A percentile compares a stretch with the other conserved stretches of the same genome.
Conservation (phyloP, 2,329 filamentous ascomycete genomes). For the Scedosporium apiospermum region DNA sequence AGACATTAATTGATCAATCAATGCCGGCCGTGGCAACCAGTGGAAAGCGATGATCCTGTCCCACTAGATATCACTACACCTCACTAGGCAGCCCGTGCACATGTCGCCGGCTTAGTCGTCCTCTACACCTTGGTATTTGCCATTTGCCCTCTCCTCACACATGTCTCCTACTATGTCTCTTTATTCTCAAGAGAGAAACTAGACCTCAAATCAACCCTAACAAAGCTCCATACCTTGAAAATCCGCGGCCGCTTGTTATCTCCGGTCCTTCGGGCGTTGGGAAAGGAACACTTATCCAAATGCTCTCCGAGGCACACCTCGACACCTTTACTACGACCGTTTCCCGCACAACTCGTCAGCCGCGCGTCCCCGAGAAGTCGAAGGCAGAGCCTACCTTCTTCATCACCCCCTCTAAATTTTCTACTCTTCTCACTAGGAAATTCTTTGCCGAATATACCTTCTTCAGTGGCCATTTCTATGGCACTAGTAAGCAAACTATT, state of each 20-base stretch:
- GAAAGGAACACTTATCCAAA: slow-evolving; percentile 5
- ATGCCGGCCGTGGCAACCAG: too few species aligned
- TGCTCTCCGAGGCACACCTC: slow-evolving; percentile 11
- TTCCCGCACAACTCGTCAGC: slow-evolving; percentile 8
- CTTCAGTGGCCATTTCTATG: slow-evolving; percentile 81
- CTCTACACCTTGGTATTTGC: too few species aligned
- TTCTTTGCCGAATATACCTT: slow-evolving; percentile 42
- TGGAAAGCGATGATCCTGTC: too few species aligned
- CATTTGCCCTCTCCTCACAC: too few species aligned
- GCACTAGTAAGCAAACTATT: too few species aligned
- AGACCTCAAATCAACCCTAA: neutral
- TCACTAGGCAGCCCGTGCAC: too few species aligned
- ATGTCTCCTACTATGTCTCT: neutral
- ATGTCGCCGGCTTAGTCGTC: too few species aligned
- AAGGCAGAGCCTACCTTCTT: slow-evolving; percentile 6
- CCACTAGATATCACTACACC: too few species aligned
- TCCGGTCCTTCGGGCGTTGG: slow-evolving; percentile 10
- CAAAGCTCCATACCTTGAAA: slow-evolving; percentile 4
- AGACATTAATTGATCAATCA: too few species aligned
- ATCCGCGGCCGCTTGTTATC: slow-evolving; percentile 14
- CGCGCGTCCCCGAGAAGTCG: slow-evolving; percentile 13
- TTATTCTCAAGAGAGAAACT: neutral
- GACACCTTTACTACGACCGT: neutral
- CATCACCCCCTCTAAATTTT: neutral
- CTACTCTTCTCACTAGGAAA: neutral